Percentiles rank a stretch among this genome's conserved stretches.
Conservation (phyloP, 2,329 filamentous ascomycete genomes). For the Emmonsiellopsis sp. region DNA sequence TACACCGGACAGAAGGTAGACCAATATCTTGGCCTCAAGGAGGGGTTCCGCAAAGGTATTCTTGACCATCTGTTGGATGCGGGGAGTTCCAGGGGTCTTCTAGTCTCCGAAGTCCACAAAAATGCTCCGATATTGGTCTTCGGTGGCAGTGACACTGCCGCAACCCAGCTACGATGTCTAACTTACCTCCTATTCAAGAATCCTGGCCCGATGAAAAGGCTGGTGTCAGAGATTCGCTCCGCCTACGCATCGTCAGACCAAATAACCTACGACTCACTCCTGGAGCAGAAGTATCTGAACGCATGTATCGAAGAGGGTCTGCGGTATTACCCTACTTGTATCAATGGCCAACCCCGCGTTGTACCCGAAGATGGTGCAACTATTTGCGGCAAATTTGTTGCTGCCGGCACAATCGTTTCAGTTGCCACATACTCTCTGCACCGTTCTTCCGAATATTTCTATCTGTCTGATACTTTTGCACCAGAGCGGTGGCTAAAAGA, state of each 20-base stretch:
- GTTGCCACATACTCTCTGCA: conserved; percentile 23
- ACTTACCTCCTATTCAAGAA: conserved; percentile 18
- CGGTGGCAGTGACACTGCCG: conserved; percentile 18
- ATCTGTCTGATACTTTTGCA: conserved; percentile 13
- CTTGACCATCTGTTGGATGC: conserved; percentile 1
- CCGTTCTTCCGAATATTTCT: conserved; percentile 21
- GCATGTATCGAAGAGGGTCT: conserved; percentile 19
- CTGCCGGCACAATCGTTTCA: conserved; percentile 13
- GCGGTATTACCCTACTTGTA: conserved; percentile 20
- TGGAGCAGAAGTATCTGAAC: conserved; percentile 16
- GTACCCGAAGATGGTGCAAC: conserved; percentile 20
- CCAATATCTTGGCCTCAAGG: not conserved
- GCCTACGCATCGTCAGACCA: conserved; percentile 14
- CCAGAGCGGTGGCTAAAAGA: conserved; percentile 32
- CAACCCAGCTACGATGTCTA: conserved; percentile 12
- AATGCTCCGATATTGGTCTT: conserved; percentile 13
- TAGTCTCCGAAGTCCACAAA: conserved; percentile 3
- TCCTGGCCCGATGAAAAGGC: conserved; percentile 11
- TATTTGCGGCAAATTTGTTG: conserved; percentile 18
- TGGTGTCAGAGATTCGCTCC: conserved; percentile 18
- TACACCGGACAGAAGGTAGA: conserved; percentile 4
- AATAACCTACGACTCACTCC: conserved; percentile 12
- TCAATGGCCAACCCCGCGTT: conserved; percentile 22
- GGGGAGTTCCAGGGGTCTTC: not conserved
- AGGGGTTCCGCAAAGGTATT: not conserved